A percentile compares a stretch with the other conserved stretches of the same genome.
Evolutionary conservation across 2,329 filamentous ascomycete genomes (phyloP).

Genomic region (Monosporascus sp.): DNA sequence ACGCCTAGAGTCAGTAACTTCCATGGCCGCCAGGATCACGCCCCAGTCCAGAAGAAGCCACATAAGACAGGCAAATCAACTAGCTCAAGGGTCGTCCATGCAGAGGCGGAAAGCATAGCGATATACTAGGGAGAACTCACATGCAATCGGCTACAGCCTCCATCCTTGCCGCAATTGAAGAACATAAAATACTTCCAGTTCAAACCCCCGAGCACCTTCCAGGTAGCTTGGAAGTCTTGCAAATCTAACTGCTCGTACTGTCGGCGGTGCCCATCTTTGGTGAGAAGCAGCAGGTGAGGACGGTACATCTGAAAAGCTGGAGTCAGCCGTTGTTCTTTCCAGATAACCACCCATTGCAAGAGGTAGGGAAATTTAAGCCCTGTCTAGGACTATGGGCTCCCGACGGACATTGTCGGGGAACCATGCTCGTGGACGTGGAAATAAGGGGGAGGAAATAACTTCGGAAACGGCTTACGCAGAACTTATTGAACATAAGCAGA

Average conservation of each 20-base stretch:
- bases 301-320: constrained; percentile 27
- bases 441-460: too few species aligned
- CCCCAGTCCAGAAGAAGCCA: too few species aligned
- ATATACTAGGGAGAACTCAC: not conserved
- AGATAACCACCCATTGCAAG: too few species aligned
- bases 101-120: too few species aligned
- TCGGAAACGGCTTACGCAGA: constrained; percentile 21
- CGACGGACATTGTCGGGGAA: too few species aligned
- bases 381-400: too few species aligned
- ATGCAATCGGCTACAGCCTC: constrained; percentile 22
- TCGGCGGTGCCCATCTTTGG: constrained; percentile 39
- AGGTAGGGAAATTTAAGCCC: too few species aligned
- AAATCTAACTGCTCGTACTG: constrained; percentile 37
- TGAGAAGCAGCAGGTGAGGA: constrained; percentile 44
- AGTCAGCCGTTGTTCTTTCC: too few species aligned
- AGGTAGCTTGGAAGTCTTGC: constrained; percentile 35
- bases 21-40: not conserved
- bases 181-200: constrained; percentile 32
- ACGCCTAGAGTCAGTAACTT: constrained; percentile 30
- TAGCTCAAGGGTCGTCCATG: too few species aligned
- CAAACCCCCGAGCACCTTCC: constrained; percentile 25
- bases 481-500: constrained; percentile 43
- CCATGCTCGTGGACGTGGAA: too few species aligned
- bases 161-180: constrained; percentile 41
- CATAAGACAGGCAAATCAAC: too few species aligned